These are phyloP conservation scores for Comarum palustre DNA, from an alignment of 306 rosid species.

Conservation along the genomic window DNA sequence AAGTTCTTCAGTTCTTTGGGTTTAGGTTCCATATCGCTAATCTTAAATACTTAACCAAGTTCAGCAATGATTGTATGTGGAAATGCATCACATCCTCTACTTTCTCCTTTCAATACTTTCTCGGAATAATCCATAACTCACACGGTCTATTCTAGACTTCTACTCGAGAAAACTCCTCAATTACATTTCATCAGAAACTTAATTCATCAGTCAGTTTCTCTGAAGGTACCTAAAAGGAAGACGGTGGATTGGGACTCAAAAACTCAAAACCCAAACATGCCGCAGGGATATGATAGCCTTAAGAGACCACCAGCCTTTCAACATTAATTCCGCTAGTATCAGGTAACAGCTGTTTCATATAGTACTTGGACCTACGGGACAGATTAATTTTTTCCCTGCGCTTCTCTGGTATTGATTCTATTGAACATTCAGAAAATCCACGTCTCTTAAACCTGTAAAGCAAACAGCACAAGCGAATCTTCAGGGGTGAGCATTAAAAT, in stretches of 20 bases:
- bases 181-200: not conserved
- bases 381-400: slow-evolving; percentile 64
- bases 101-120: not conserved
- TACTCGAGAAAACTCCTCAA: not conserved
- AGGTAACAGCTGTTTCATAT: slow-evolving; percentile 76
- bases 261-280: not conserved
- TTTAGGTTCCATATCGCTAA: too few species aligned
- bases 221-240: not conserved
- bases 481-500: not conserved
- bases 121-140: not conserved
- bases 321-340: slow-evolving; percentile 63
- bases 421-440: slow-evolving; percentile 88
- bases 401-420: slow-evolving; percentile 70
- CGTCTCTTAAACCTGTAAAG: slow-evolving; percentile 90
- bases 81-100: not conserved
- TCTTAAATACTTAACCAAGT: too few species aligned
- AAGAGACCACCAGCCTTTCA: slow-evolving; percentile 33
- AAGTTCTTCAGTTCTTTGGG: too few species aligned
- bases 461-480: slow-evolving; percentile 7
- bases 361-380: slow-evolving; percentile 89
- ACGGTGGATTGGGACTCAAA: not conserved
- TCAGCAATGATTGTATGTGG: not conserved
- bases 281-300: slow-evolving; percentile 16
- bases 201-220: not conserved
- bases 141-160: not conserved